Evolutionary conservation across 1,139 yeast species (phyloP).

Genomic region (Lodderomyces jiufengensis): DNA sequence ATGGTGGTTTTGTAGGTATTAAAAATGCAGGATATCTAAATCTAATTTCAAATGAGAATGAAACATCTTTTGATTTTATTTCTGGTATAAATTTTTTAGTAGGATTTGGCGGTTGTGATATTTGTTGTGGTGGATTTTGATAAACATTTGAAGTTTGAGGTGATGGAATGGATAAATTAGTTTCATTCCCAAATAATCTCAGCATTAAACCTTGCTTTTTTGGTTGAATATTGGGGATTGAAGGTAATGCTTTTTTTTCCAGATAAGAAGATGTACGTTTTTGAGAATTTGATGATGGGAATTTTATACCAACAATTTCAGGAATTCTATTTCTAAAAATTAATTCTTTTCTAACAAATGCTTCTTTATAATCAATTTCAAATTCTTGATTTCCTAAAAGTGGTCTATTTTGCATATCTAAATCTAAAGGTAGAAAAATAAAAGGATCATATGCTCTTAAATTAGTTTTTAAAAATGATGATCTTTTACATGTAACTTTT

Average conservation of each 20-base stretch:
- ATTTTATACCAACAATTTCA: conserved; percentile 37
- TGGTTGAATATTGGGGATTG: conserved; percentile 15
- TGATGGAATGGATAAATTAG: conserved; percentile 3
- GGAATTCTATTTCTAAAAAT: conserved; percentile 40
- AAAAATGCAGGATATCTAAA: conserved; percentile 45
- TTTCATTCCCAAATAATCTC: conserved; percentile 16
- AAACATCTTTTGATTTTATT: conserved; percentile 36
- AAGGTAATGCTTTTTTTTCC: conserved; percentile 19
- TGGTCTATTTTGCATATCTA: conserved; percentile 26
- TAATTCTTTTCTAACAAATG: conserved; percentile 40
- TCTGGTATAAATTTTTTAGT: conserved; percentile 16
- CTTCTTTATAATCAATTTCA: conserved; percentile 32
- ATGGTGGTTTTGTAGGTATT: conserved; percentile 39
- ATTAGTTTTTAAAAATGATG: conserved; percentile 50
- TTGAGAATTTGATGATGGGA: background rate
- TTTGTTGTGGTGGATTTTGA: conserved; percentile 9
- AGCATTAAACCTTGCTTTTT: conserved; percentile 22
- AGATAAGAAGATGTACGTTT: too few relatives aligned
- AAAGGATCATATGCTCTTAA: conserved; percentile 50
- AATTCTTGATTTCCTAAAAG: conserved; percentile 16
- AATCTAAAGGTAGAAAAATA: conserved; percentile 51
- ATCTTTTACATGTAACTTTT: conserved; percentile 57
- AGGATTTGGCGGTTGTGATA: conserved; percentile 8
- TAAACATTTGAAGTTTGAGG: conserved; percentile 4
- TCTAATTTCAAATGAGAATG: conserved; percentile 45